Evolutionary conservation across 2,329 filamentous ascomycete species (phyloP).

Genomic region (Cercospora sp.): DNA sequence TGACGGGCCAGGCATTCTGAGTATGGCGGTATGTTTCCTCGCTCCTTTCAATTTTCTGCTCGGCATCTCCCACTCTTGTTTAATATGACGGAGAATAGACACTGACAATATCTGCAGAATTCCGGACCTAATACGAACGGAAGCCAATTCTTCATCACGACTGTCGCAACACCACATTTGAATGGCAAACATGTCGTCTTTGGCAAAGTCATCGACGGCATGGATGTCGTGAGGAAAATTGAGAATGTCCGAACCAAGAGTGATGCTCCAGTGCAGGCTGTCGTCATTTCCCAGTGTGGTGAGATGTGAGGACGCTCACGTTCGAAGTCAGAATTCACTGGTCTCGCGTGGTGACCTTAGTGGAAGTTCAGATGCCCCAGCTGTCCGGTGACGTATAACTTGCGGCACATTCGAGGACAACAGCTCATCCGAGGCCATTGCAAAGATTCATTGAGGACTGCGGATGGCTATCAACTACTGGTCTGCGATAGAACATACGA

Average conservation of each 20-base stretch:
- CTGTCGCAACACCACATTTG: slow-evolving; percentile 79
- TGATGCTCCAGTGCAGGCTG: slow-evolving; percentile 82
- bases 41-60: not conserved
- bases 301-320: slow-evolving; percentile 67
- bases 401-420: not conserved
- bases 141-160: slow-evolving; percentile 97
- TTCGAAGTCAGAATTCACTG: not conserved
- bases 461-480: not conserved
- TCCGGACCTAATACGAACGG: slow-evolving; percentile 91
- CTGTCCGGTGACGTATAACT: not conserved
- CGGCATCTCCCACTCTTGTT: not conserved
- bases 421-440: not conserved
- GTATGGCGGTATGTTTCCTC: slow-evolving; percentile 74
- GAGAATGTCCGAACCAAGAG: slow-evolving; percentile 84
- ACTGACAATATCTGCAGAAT: slow-evolving; percentile 58
- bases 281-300: slow-evolving; percentile 82
- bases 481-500: not conserved
- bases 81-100: not conserved
- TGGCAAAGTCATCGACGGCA: slow-evolving; percentile 82
- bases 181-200: slow-evolving; percentile 96
- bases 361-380: not conserved
- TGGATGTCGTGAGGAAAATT: slow-evolving; percentile 90
- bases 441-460: not conserved
- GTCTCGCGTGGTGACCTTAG: not conserved
- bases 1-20: slow-evolving; percentile 75